Evolutionary conservation across 1,284 basidiomycete genomes (phyloP), one percentile per base, ranked within the genome.

Genomic region (Volvariella volvacea): DNA sequence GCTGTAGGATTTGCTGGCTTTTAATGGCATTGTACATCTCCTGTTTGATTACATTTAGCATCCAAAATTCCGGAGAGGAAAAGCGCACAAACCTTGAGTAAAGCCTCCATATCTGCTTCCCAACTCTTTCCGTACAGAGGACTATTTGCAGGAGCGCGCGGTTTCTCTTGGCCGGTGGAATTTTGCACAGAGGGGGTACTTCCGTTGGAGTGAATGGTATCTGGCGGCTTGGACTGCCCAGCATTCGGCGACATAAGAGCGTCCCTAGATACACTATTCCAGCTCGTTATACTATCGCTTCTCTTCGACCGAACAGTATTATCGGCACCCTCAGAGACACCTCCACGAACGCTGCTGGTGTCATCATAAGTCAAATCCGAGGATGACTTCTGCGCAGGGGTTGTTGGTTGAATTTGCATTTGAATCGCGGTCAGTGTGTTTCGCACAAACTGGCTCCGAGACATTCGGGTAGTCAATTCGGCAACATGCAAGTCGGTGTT

Each of bases 401-500:
- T 66, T 36, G 64, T 64, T 2, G 82, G 75, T 47, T 80, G 76
- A 28, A 83, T 58, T 52, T 90, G 86, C 60, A 75, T 79, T 53
- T 83, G 86, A 48, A 98, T 88, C 0, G 92, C 88, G 3, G 79
- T 69, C 61, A 97, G 74, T 0, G 94, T 95, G 63, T 99, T 98
- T 34, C 83, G 78, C 2, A 98, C 82, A 61, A 99, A 99, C 57
- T 99, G 92, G 42, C 61, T 76, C n/a, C 88, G 76, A 3, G 92
- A 94, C 96, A 99, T 99, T 51, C 91, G 83, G 19, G 78, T 83
- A 3, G 78, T 65, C 22, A 96, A 73, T 33, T 98, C 94, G 31
- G 93, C 95, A 44, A 99, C 86, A 63, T 99, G 94, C 15, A 99
- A 74, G 63, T 99, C 95, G 19, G 95, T 99, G 65, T 99, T 99